phyloP scores from a whole-genome alignment of 345 rosid species.

The Trapa incisa region DNA sequence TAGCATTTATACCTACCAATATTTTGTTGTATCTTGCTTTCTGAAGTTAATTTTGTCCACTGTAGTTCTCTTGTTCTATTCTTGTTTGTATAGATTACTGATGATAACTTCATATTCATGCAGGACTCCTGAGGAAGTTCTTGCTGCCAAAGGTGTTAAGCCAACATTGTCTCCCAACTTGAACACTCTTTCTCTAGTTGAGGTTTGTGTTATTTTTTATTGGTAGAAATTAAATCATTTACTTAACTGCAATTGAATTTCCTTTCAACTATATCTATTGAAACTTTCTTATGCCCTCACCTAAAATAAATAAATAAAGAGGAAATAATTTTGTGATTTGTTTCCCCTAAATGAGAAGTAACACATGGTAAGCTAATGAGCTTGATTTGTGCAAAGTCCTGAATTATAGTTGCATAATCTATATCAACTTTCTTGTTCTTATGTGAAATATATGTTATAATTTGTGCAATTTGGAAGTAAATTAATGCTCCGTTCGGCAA shows the following conservation, averaged over 20 bases:
- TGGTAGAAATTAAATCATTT: not conserved
- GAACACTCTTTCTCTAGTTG: constrained; percentile 73
- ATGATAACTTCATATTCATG: not conserved
- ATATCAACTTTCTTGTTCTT: too few species aligned
- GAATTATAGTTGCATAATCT: too few species aligned
- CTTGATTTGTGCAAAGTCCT: too few species aligned
- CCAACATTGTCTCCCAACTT: constrained; percentile 90
- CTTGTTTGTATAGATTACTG: not conserved
- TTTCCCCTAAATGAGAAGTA: not conserved
- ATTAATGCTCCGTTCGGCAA: too few species aligned
- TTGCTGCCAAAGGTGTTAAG: constrained; percentile 95
- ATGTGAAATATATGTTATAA: too few species aligned
- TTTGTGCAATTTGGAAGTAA: too few species aligned
- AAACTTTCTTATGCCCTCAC: not conserved
- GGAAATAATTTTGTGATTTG: not conserved
- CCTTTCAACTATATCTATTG: not conserved
- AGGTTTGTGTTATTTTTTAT: constrained; percentile 34
- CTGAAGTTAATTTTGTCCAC: constrained; percentile 3
- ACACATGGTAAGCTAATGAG: too few species aligned
- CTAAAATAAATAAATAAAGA: not conserved
- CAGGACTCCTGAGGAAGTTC: constrained; percentile 92
- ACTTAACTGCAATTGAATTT: too few species aligned
- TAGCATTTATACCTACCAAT: not conserved
- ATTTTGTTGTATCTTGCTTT: constrained; percentile 2
- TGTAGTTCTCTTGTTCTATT: constrained; percentile 2